Percentiles rank a stretch among this genome's conserved stretches.
phyloP scores from a whole-genome alignment of 208 protist genomes.

The Trypanosoma platydactyli region DNA sequence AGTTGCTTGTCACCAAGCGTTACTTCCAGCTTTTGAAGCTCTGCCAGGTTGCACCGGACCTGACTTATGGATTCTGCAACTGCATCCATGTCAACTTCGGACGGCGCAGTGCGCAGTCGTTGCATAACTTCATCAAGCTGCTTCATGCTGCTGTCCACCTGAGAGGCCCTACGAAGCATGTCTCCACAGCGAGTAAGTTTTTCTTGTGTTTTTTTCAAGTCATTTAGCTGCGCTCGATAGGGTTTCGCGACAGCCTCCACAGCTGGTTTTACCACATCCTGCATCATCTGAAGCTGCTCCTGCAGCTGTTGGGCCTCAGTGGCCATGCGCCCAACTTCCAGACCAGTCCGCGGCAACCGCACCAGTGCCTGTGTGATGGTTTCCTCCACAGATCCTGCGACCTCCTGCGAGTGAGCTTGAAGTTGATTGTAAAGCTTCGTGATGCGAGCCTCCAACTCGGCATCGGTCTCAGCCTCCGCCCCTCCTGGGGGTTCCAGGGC shows the following conservation, averaged over 20 bases:
- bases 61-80: constrained; percentile 31
- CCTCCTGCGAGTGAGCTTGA: constrained; percentile 56
- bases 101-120: constrained; percentile 24
- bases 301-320: constrained; percentile 54
- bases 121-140: constrained; percentile 50
- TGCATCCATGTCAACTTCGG: constrained; percentile 25
- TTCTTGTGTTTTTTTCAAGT: constrained; percentile 37
- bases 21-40: constrained; percentile 50
- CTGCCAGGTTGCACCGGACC: constrained; percentile 46
- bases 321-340: constrained; percentile 72
- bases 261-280: constrained; percentile 37
- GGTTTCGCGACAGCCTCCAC: constrained; percentile 22
- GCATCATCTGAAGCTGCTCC: constrained; percentile 43
- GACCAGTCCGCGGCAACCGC: constrained; percentile 62
- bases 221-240: constrained; percentile 32
- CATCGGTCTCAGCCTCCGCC: constrained; percentile 1
- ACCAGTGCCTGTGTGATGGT: constrained; percentile 62
- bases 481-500: not conserved
- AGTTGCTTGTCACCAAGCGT: constrained; percentile 60
- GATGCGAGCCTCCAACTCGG: constrained; percentile 43
- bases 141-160: constrained; percentile 47
- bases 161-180: constrained; percentile 44
- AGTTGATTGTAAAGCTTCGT: constrained; percentile 43
- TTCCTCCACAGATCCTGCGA: constrained; percentile 53
- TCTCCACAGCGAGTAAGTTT: constrained; percentile 54